Base-by-base conservation (phyloP, 768 basidiomycete genomes). In the Russula abietina region DNA sequence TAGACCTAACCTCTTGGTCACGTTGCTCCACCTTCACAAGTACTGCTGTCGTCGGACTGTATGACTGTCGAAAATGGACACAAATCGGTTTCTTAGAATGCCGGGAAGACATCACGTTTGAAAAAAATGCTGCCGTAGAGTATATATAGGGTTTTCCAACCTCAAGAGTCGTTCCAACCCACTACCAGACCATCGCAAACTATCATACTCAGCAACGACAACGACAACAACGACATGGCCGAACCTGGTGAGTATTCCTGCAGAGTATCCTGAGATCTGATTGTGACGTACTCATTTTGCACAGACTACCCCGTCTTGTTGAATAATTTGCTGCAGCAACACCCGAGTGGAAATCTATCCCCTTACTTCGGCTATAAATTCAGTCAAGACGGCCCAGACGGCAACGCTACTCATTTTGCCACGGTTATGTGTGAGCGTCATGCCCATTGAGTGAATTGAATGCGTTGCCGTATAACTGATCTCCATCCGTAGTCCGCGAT, bases 121-220 rank as follows among this genome's bases (percentile, higher is more conserved):
- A 3, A 52, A 41, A 41, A 49, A 30, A 12, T 33, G 11, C 36
- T 4, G 28, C 1, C 39, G 5, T 12, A 12, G 3, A 49, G 57
- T 63, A 63, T 59, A 41, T 63, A 63, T 52, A 41, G 50, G 50
- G 62, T 3, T 39, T 33, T 10, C 36, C n/a, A 36, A 16, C 30
- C 5, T 45, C 41, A 26, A 7, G 46, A 8, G 11, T 17, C 24
- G 11, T 30, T 12, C 17, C 43, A 60, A 30, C 24, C 24, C 32
- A 60, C 36, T 30, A 30, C 39, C 0, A 26, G 14, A 24, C 26
- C 48, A 26, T 17, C 28, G 7, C 52, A 36, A 32, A 22, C n/a
- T 24, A 60, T 19, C 19, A n/a, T 55, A 26, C 17, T 1, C 16
- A 39, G 32, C 46, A 26, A 28, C 33, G 3, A 33, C 28, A 19